These are phyloP conservation scores for Xylaria digitata DNA, from an alignment of 2,329 filamentous ascomycete species.

Conservation along the genomic window DNA sequence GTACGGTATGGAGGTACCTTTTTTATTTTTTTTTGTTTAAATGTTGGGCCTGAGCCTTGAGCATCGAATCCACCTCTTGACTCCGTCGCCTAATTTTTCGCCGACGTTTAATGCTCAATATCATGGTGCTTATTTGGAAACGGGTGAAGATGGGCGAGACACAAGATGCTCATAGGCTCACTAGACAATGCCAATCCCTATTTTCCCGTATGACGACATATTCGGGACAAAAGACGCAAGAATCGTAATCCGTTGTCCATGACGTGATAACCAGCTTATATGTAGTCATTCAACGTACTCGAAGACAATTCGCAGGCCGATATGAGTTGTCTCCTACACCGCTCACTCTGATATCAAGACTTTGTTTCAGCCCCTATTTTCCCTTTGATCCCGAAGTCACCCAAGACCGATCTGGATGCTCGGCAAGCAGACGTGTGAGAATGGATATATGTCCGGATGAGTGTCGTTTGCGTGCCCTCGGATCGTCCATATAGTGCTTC, in stretches of 20 bases:
- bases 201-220: constrained; percentile 33
- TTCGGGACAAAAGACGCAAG: constrained; percentile 27
- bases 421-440: background rate
- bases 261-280: constrained; percentile 37
- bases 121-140: background rate
- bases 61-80: background rate
- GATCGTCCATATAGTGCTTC: background rate
- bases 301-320: constrained; percentile 27
- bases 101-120: background rate
- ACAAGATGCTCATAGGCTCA: background rate
- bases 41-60: background rate
- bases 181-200: background rate
- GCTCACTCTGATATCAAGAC: constrained; percentile 19
- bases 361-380: constrained; percentile 19
- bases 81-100: background rate
- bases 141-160: background rate
- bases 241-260: constrained; percentile 29
- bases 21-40: background rate
- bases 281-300: constrained; percentile 32
- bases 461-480: background rate
- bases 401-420: constrained; percentile 20
- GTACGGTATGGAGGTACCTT: background rate
- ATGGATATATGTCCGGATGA: constrained; percentile 5
- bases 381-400: constrained; percentile 21
- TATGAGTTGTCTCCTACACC: constrained; percentile 19